Conservation (phyloP, 352 stramenopile species). For the Phytophthora cryptogea region DNA sequence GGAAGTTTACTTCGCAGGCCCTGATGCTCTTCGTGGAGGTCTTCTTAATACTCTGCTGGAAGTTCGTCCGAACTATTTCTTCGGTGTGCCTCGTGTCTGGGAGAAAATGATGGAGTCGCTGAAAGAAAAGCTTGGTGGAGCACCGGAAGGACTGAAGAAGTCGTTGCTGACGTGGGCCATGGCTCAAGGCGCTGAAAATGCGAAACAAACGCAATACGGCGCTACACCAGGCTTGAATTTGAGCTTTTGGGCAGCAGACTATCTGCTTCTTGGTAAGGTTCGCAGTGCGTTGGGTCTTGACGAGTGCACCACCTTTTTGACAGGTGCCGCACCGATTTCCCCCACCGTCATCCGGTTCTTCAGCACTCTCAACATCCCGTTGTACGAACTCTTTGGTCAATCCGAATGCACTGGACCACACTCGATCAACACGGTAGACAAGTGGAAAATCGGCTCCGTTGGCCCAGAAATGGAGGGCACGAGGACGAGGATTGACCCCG, state of each 20-base stretch:
- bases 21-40: constrained; percentile 70
- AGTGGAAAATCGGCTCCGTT: constrained; percentile 89
- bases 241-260: constrained; percentile 84
- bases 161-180: constrained; percentile 87
- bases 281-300: constrained; percentile 82
- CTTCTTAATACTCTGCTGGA: constrained; percentile 70
- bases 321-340: constrained; percentile 73
- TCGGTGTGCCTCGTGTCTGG: constrained; percentile 86
- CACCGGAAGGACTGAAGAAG: constrained; percentile 73
- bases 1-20: constrained; percentile 75
- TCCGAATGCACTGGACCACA: constrained; percentile 91
- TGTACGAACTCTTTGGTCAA: constrained; percentile 93
- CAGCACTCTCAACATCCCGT: constrained; percentile 91
- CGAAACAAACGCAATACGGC: constrained; percentile 70
- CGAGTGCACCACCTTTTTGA: constrained; percentile 82
- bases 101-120: constrained; percentile 90
- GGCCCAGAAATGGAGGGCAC: constrained; percentile 66
- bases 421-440: constrained; percentile 64
- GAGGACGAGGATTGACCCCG: constrained; percentile 50
- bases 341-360: constrained; percentile 86
- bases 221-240: constrained; percentile 50
- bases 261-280: constrained; percentile 83
- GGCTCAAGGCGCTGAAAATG: constrained; percentile 57
- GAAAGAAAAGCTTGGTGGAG: constrained; percentile 40
- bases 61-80: constrained; percentile 76